Conservation (phyloP, 805 yeast genomes). For the Ogataea naganishii region DNA sequence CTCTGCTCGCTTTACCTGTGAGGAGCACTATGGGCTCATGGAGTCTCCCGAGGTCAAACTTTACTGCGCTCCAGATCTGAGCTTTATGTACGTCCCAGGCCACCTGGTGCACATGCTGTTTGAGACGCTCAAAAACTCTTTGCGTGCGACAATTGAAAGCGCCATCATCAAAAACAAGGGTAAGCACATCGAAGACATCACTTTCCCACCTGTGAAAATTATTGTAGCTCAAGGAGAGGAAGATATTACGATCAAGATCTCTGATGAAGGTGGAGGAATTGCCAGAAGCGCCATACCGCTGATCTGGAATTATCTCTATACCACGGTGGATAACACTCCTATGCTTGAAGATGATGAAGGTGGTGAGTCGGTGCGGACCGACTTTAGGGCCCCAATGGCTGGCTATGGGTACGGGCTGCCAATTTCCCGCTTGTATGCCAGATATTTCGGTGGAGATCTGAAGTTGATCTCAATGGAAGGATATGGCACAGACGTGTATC, state of each 20-base stretch:
- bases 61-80: slow-evolving; percentile 66
- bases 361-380: slow-evolving; percentile 30
- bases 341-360: slow-evolving; percentile 48
- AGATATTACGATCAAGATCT: slow-evolving; percentile 82
- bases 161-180: slow-evolving; percentile 49
- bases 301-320: slow-evolving; percentile 87
- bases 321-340: slow-evolving; percentile 74
- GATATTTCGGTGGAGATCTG: slow-evolving; percentile 87
- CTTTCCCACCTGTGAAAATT: slow-evolving; percentile 77
- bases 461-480: slow-evolving; percentile 88
- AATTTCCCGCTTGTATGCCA: slow-evolving; percentile 74
- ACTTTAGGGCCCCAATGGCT: slow-evolving; percentile 85
- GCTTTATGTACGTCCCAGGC: slow-evolving; percentile 89
- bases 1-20: slow-evolving; percentile 84
- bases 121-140: slow-evolving; percentile 79
- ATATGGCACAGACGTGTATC: slow-evolving; percentile 86
- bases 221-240: slow-evolving; percentile 85
- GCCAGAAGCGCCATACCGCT: slow-evolving; percentile 76
- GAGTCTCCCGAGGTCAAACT: slow-evolving; percentile 81
- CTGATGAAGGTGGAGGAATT: slow-evolving; percentile 93
- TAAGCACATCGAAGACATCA: slow-evolving; percentile 48
- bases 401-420: slow-evolving; percentile 93
- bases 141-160: slow-evolving; percentile 83
- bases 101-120: slow-evolving; percentile 87
- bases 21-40: slow-evolving; percentile 79